These are phyloP conservation scores for Chlorella sp. DNA, from an alignment of 139 green algal species.

Conservation along the genomic window DNA sequence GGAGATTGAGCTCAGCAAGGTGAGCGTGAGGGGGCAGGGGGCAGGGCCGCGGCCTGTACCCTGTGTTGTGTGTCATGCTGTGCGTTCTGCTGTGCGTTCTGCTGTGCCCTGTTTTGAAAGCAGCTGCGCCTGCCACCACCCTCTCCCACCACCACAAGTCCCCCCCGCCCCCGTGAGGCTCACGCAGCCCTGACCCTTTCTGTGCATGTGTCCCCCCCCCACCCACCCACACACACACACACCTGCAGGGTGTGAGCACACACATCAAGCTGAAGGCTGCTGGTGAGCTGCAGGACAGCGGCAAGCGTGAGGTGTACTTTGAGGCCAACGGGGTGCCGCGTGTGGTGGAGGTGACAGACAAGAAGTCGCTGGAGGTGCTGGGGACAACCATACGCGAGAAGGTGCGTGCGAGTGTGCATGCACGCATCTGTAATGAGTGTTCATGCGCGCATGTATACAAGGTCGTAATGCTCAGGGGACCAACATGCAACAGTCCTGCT, in stretches of 20 bases:
- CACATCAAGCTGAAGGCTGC: conserved; percentile 70
- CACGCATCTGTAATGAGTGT: neutral
- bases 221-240: too few relatives aligned
- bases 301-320: conserved; percentile 87
- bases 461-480: neutral
- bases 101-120: too few relatives aligned
- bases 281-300: conserved; percentile 69
- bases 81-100: too few relatives aligned
- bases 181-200: too few relatives aligned
- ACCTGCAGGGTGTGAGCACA: conserved; percentile 28
- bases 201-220: too few relatives aligned
- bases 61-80: neutral
- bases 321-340: conserved; percentile 87
- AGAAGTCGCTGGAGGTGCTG: conserved; percentile 13
- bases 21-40: conserved; percentile 2
- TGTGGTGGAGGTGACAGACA: conserved; percentile 70
- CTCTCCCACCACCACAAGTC: too few relatives aligned
- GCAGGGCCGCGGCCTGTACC: too few relatives aligned
- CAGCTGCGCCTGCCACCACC: too few relatives aligned
- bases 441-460: neutral
- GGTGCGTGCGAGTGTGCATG: conserved; percentile 9
- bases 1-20: conserved; percentile 55
- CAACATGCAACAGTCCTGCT: too few relatives aligned
- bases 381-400: conserved; percentile 35
- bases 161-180: too few relatives aligned